Evolutionary conservation across 2,329 filamentous ascomycete species (phyloP), one percentile per base, ranked within the genome.

Genomic region (Alternaria sp.): DNA sequence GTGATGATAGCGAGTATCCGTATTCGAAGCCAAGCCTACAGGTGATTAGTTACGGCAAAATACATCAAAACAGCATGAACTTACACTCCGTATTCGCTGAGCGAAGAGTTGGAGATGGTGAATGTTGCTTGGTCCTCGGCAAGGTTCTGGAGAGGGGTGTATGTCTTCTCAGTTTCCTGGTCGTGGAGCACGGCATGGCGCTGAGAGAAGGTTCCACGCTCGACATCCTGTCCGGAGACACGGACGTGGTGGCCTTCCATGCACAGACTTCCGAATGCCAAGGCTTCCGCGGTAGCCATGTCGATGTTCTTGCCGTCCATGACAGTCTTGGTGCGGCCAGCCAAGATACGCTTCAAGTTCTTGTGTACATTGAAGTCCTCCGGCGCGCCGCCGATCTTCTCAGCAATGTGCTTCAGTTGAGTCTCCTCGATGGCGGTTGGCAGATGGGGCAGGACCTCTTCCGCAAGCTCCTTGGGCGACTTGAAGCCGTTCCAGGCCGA

Each of bases 401-500:
- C 87, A 61, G 90, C 94, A 78, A 99, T 93, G 81, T 94, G 90
- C 80, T 93, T 88, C 65, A 98, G 83, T 14, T 89, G 90, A 68
- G 91, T 87, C 64, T 81, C 78, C 67, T 92, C 89, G 47, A 98
- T 90, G 54, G 89, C 92, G 43, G 96, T 99, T 25, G 93, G 90
- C 74, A 93, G 88, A 84, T 99, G 96, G 55, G 95, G 94, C 55
- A 99, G 86, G 49, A 98, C 90, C 84, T 99, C 96, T 23, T 91
- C 96, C 30, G 95, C 94, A 67, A 99, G 87, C 83, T 99, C 96
- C 86, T 97, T 98, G 75, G 96, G 96, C 30, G 94, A 97, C 86
- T 98, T 98, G 89, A 99, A 98, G 67, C 95, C 95, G 84, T 99
- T 97, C 96, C 96, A 99, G 60, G 96, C 95, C 55, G 94, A 97